These are phyloP conservation scores for Yamadazyma membranifaciens DNA, from an alignment of 1,139 yeast species.

Conservation along the genomic window DNA sequence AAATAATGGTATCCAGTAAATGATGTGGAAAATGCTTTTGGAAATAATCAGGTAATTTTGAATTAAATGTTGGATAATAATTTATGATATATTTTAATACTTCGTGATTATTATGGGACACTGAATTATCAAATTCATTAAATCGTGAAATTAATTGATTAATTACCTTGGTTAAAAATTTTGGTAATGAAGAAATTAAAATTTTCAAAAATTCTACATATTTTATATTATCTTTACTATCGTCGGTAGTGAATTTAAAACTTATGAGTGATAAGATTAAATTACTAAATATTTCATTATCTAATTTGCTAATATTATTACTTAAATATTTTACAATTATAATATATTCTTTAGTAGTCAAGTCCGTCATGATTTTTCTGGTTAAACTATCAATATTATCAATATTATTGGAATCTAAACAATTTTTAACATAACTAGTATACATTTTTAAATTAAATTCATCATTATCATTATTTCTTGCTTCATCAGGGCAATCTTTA, in stretches of 20 bases:
- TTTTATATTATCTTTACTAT: slow-evolving; percentile 42
- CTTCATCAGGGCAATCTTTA: slow-evolving; percentile 7
- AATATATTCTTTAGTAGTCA: slow-evolving; percentile 32
- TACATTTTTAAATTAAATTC: slow-evolving; percentile 51
- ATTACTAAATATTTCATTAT: slow-evolving; percentile 32
- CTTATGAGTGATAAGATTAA: slow-evolving; percentile 36
- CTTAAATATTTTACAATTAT: slow-evolving; percentile 35
- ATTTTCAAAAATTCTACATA: slow-evolving; percentile 70
- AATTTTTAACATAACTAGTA: slow-evolving; percentile 61
- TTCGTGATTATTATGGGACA: slow-evolving; percentile 40
- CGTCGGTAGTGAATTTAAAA: slow-evolving; percentile 56
- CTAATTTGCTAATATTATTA: slow-evolving; percentile 39
- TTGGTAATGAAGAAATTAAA: slow-evolving; percentile 81
- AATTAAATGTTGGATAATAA: slow-evolving; percentile 78
- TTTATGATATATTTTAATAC: slow-evolving; percentile 61
- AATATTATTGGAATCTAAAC: slow-evolving; percentile 66
- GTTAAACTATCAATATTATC: slow-evolving; percentile 40
- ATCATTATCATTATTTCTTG: slow-evolving; percentile 3
- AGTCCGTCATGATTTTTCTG: slow-evolving; percentile 37
- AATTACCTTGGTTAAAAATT: slow-evolving; percentile 85
- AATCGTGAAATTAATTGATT: slow-evolving; percentile 51
- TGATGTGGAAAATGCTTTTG: slow-evolving; percentile 76
- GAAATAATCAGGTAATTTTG: slow-evolving; percentile 59
- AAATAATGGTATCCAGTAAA: slow-evolving; percentile 50
- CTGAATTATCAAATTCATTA: slow-evolving; percentile 12